phyloP scores from a whole-genome alignment of 2,329 filamentous ascomycete genomes.

The Uncinocarpus reesii region DNA sequence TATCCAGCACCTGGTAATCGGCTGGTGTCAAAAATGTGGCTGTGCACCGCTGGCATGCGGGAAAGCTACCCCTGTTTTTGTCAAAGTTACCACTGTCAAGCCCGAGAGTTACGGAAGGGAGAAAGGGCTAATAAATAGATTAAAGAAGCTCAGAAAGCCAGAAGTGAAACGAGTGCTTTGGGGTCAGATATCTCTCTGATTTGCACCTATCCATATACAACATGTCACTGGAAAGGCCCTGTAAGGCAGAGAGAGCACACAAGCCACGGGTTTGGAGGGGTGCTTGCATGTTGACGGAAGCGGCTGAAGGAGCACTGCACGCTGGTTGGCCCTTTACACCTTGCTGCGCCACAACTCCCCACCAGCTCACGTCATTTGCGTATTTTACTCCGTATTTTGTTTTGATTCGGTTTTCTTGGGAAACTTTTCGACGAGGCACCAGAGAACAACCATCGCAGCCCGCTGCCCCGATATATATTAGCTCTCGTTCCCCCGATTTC shows the following conservation, averaged over 20 bases:
- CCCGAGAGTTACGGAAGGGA: not conserved
- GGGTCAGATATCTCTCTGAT: too few relatives aligned
- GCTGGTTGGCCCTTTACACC: not conserved
- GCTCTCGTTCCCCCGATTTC: not conserved
- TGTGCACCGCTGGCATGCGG: not conserved
- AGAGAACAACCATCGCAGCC: too few relatives aligned
- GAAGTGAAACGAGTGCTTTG: too few relatives aligned
- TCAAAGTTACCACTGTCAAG: not conserved
- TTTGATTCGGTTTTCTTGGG: not conserved
- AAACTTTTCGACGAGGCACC: too few relatives aligned
- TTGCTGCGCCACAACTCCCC: slow-evolving; percentile 6
- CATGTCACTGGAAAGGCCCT: too few relatives aligned
- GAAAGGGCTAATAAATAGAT: too few relatives aligned
- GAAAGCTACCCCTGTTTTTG: not conserved
- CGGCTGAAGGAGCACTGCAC: not conserved
- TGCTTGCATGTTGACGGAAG: not conserved
- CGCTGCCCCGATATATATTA: not conserved
- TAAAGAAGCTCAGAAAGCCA: too few relatives aligned
- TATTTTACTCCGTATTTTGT: slow-evolving; percentile 1
- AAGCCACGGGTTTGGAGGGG: too few relatives aligned
- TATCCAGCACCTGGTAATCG: too few relatives aligned
- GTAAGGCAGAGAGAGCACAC: too few relatives aligned
- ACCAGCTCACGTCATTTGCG: slow-evolving; percentile 3
- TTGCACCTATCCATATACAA: too few relatives aligned
- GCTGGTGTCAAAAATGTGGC: not conserved